Percentiles rank a stretch among this genome's conserved stretches.
Conservation (phyloP, 1,139 yeast species). For the Taphrina deformans region DNA sequence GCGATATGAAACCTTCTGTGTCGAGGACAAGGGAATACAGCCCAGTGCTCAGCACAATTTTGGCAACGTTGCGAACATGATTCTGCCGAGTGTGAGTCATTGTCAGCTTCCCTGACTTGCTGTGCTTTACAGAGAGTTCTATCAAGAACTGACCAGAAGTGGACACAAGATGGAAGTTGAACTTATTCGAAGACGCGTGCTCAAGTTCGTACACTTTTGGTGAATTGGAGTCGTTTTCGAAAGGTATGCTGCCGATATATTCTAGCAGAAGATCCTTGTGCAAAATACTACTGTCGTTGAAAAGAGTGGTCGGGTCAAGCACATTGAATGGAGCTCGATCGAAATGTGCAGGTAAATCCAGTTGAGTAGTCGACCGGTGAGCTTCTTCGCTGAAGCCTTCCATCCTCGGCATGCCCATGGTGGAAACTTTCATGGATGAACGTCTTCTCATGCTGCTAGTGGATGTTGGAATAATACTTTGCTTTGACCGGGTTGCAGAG, state of each 20-base stretch:
- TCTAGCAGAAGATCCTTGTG: constrained; percentile 70
- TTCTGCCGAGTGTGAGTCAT: not conserved
- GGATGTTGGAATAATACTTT: not conserved
- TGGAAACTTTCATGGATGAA: constrained; percentile 25
- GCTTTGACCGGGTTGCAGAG: not conserved
- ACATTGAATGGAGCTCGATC: constrained; percentile 38
- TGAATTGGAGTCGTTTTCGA: not conserved
- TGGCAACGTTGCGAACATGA: not conserved
- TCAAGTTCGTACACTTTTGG: not conserved
- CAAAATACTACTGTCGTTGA: constrained; percentile 41
- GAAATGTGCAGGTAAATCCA: constrained; percentile 23
- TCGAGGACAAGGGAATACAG: not conserved
- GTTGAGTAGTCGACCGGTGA: constrained; percentile 5
- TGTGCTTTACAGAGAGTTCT: not conserved
- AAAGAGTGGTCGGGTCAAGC: constrained; percentile 13
- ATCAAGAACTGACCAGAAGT: not conserved
- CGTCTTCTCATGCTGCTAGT: not conserved
- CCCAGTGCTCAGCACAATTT: not conserved
- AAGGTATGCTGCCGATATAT: constrained; percentile 51
- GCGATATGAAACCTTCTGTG: not conserved
- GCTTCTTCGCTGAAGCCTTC: constrained; percentile 32
- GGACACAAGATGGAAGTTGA: not conserved
- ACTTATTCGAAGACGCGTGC: not conserved
- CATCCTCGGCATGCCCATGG: constrained; percentile 5
- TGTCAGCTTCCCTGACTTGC: not conserved